phyloP scores from a whole-genome alignment of 306 rosid species.

The Gleditsia sinensis region DNA sequence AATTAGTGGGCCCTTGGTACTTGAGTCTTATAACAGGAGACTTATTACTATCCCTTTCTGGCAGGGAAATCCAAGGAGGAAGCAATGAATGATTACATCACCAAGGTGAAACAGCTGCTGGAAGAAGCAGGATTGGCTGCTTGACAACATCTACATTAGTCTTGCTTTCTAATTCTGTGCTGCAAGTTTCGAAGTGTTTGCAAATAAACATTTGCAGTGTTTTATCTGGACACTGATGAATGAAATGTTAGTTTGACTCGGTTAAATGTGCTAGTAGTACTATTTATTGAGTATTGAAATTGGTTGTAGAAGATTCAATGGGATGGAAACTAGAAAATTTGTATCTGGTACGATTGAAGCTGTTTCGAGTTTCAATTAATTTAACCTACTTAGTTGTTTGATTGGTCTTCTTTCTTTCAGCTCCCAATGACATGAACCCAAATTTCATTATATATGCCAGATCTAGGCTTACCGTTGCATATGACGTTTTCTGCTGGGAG shows the following conservation, averaged over 20 bases:
- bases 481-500: too few relatives aligned
- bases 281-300: slow-evolving; percentile 12
- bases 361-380: background rate
- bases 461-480: too few relatives aligned
- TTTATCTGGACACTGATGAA: slow-evolving; percentile 40
- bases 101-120: slow-evolving; percentile 90
- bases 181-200: slow-evolving; percentile 21
- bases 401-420: background rate
- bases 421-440: too few relatives aligned
- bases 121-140: slow-evolving; percentile 65
- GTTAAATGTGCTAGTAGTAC: slow-evolving; percentile 14
- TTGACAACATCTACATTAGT: slow-evolving; percentile 37
- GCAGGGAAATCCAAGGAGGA: slow-evolving; percentile 89
- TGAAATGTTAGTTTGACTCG: slow-evolving; percentile 14
- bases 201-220: slow-evolving; percentile 41
- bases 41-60: background rate
- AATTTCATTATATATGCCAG: too few relatives aligned
- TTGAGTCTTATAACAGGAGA: background rate
- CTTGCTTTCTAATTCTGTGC: slow-evolving; percentile 33
- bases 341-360: slow-evolving; percentile 1
- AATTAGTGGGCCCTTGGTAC: background rate
- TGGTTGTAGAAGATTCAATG: slow-evolving; percentile 25
- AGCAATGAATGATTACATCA: slow-evolving; percentile 83
- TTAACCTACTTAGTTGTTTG: background rate
- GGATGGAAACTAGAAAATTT: background rate